These are phyloP conservation scores for Fusarium piperis DNA, from an alignment of 2,329 filamentous ascomycete species.

Conservation along the genomic window DNA sequence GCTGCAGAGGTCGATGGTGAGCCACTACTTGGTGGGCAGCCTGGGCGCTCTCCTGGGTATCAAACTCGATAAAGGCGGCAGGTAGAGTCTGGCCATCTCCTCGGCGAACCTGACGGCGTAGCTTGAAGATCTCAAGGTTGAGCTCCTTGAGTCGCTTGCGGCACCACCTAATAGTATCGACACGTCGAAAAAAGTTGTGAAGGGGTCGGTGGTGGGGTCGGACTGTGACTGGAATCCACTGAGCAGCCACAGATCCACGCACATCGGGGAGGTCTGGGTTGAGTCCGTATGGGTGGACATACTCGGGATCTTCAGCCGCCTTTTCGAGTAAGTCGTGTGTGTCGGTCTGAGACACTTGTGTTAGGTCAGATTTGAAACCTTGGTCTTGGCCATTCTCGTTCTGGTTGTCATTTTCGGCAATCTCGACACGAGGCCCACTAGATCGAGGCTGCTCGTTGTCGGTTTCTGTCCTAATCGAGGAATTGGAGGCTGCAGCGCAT, in stretches of 20 bases:
- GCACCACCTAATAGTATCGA: slow-evolving; percentile 93
- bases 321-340: slow-evolving; percentile 29
- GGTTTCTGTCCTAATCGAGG: slow-evolving; percentile 15
- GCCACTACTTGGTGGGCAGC: slow-evolving; percentile 86
- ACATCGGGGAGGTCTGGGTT: slow-evolving; percentile 50
- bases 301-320: slow-evolving; percentile 44
- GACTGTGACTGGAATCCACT: slow-evolving; percentile 78
- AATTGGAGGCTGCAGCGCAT: slow-evolving; percentile 17
- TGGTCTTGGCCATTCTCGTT: slow-evolving; percentile 1
- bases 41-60: slow-evolving; percentile 83
- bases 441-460: slow-evolving; percentile 19
- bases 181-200: slow-evolving; percentile 81
- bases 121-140: slow-evolving; percentile 62
- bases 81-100: slow-evolving; percentile 74
- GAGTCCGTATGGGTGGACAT: slow-evolving; percentile 51
- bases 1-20: slow-evolving; percentile 86
- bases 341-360: slow-evolving; percentile 17
- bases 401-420: background rate
- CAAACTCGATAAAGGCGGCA: slow-evolving; percentile 92
- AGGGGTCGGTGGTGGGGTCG: slow-evolving; percentile 78
- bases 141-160: slow-evolving; percentile 62
- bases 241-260: slow-evolving; percentile 68
- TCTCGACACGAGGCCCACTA: slow-evolving; percentile 5
- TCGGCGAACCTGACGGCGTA: slow-evolving; percentile 78
- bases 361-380: slow-evolving; percentile 21